A percentile compares a stretch with the other conserved stretches of the same genome.
Conservation (phyloP, 2,329 filamentous ascomycete species). For the Sphaerostilbella broomeana region DNA sequence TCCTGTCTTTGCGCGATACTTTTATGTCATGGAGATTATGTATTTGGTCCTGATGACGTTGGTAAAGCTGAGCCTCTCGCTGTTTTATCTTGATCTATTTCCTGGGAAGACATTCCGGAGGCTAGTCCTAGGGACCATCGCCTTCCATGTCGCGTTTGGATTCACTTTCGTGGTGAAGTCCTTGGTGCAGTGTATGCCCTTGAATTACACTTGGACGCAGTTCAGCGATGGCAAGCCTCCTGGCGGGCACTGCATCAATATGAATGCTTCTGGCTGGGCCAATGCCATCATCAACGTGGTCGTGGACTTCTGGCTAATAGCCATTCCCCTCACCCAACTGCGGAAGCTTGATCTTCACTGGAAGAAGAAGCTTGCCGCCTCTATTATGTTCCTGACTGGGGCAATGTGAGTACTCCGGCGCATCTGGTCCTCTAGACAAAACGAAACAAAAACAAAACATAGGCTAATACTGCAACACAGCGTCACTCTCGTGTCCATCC, state of each 20-base stretch:
- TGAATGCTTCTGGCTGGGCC: slow-evolving; percentile 34
- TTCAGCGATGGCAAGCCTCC: slow-evolving; percentile 34
- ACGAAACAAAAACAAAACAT: no score
- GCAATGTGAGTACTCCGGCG: slow-evolving; percentile 28
- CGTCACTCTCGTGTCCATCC: slow-evolving; percentile 26
- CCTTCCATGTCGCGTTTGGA: slow-evolving; percentile 25
- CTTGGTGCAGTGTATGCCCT: slow-evolving; percentile 34
- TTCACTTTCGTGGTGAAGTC: slow-evolving; percentile 27
- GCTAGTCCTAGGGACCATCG: slow-evolving; percentile 28
- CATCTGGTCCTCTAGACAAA: no score
- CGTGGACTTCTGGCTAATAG: slow-evolving; percentile 38
- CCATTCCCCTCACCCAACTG: slow-evolving; percentile 35
- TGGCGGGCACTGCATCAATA: slow-evolving; percentile 34
- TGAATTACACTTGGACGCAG: slow-evolving; percentile 34
- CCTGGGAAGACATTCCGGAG: slow-evolving; percentile 24
- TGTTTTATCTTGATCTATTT: slow-evolving; percentile 39
- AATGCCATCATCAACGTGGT: slow-evolving; percentile 36
- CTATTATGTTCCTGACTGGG: slow-evolving; percentile 39
- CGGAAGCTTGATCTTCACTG: slow-evolving; percentile 28
- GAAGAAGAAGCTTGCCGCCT: slow-evolving; percentile 37
- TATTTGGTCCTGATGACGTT: slow-evolving; percentile 34
- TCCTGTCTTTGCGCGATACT: slow-evolving; percentile 21
- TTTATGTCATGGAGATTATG: slow-evolving; percentile 30
- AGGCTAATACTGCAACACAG: slow-evolving; percentile 14
- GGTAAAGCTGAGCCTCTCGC: slow-evolving; percentile 35